Percentiles rank a stretch among this genome's conserved stretches.
Conservation (phyloP, 1,284 basidiomycete genomes). For the Ganoderma sinense region DNA sequence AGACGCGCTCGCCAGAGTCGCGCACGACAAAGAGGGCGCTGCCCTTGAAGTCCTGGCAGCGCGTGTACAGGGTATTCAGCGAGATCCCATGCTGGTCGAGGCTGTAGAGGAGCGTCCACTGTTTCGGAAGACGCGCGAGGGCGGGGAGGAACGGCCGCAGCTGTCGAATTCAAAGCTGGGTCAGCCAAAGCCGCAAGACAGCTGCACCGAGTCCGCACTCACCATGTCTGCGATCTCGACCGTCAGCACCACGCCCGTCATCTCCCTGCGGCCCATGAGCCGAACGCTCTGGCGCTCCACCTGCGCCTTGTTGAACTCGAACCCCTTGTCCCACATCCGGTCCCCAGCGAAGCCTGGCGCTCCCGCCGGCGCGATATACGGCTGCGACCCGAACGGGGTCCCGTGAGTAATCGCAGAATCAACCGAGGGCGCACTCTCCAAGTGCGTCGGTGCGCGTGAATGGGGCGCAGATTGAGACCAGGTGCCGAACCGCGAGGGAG, state of each 20-base stretch:
- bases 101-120: constrained; percentile 93
- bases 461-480: constrained; percentile 25
- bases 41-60: constrained; percentile 55
- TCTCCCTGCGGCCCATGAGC: constrained; percentile 54
- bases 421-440: constrained; percentile 3
- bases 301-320: constrained; percentile 42
- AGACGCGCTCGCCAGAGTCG: constrained; percentile 68
- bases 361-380: constrained; percentile 71
- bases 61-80: constrained; percentile 84
- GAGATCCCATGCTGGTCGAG: constrained; percentile 97
- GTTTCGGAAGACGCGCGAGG: constrained; percentile 76
- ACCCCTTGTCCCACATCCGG: constrained; percentile 44
- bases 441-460: constrained; percentile 24
- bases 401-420: constrained; percentile 47
- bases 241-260: constrained; percentile 64
- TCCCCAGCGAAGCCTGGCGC: constrained; percentile 80
- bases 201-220: constrained; percentile 31
- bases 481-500: constrained; percentile 21
- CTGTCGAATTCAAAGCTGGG: constrained; percentile 45
- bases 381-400: constrained; percentile 65
- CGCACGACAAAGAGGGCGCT: constrained; percentile 66
- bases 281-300: constrained; percentile 46
- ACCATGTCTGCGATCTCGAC: constrained; percentile 67
- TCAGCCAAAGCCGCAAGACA: neutral
- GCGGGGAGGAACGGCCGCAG: constrained; percentile 81